A percentile compares a stretch with the other conserved stretches of the same genome.
phyloP scores from a whole-genome alignment of 23 red algal species.

The Chondrus crispus region DNA sequence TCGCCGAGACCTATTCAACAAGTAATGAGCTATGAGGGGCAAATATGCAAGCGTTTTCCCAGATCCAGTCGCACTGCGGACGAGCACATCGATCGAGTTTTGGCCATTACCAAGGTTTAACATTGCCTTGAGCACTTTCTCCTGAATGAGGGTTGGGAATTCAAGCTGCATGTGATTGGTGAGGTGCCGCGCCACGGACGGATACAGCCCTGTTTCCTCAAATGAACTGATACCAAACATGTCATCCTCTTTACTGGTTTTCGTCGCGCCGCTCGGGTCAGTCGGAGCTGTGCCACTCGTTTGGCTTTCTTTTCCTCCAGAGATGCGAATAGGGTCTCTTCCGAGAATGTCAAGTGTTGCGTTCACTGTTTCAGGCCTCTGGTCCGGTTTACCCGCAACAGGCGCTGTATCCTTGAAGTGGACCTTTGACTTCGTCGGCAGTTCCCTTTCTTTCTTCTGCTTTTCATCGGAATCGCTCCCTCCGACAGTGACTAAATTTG shows the following conservation, averaged over 20 bases:
- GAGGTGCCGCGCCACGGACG: constrained; percentile 63
- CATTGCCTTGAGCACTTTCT: constrained; percentile 43
- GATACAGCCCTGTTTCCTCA: constrained; percentile 56
- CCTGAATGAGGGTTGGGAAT: constrained; percentile 69
- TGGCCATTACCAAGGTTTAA: constrained; percentile 28
- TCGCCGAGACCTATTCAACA: constrained; percentile 44
- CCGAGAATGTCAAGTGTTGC: neutral
- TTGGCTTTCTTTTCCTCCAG: no score
- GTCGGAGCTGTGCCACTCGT: no score
- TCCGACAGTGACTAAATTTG: no score
- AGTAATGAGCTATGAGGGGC: constrained; percentile 74
- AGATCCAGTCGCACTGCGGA: constrained; percentile 84
- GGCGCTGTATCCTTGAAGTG: neutral
- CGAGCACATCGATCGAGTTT: constrained; percentile 31
- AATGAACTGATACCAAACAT: neutral
- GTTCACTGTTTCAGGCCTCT: neutral
- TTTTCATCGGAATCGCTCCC: no score
- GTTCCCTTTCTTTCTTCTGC: neutral
- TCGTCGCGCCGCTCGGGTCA: no score
- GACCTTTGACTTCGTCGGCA: neutral
- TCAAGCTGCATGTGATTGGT: constrained; percentile 27
- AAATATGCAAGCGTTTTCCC: constrained; percentile 98
- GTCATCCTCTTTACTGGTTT: neutral
- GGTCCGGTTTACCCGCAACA: neutral
- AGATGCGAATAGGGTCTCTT: no score